Evolutionary conservation across 139 green algal species (phyloP).

Genomic region (Spirogloea muscicola): DNA sequence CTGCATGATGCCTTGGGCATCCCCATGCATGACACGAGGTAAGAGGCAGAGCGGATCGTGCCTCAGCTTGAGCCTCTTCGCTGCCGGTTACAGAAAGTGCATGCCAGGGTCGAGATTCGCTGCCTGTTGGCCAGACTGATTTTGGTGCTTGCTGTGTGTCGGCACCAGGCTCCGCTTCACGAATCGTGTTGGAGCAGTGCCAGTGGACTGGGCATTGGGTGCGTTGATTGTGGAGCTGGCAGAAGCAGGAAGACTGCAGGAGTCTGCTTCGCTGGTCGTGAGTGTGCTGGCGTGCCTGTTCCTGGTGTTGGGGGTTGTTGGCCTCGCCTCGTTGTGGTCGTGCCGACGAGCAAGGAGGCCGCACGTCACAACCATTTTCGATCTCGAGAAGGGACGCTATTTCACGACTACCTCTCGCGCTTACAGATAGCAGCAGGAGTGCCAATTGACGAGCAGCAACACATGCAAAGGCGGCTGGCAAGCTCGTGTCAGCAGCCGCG

Average conservation of each 20-base stretch:
- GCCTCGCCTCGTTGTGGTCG: neutral
- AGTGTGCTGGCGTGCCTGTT: neutral
- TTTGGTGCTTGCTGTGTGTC: neutral
- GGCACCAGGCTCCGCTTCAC: constrained; percentile 27
- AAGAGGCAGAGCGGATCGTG: neutral
- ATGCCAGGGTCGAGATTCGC: neutral
- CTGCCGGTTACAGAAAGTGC: neutral
- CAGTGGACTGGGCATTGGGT: constrained; percentile 46
- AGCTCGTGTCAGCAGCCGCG: too few species aligned
- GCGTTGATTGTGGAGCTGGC: constrained; percentile 20
- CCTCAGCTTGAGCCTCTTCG: neutral
- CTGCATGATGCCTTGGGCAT: constrained; percentile 40
- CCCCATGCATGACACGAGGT: constrained; percentile 11
- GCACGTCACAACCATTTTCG: constrained; percentile 12
- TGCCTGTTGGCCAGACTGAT: neutral
- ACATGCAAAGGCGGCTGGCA: too few species aligned
- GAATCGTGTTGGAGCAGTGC: constrained; percentile 21
- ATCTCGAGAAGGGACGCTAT: constrained; percentile 40
- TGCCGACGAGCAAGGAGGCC: neutral
- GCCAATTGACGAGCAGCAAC: too few species aligned
- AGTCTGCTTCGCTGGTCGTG: neutral
- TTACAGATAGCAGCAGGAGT: too few species aligned
- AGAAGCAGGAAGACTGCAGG: neutral
- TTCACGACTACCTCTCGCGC: too few species aligned
- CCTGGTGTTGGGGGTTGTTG: neutral